A percentile compares a stretch with the other conserved stretches of the same genome.
phyloP scores from a whole-genome alignment of 164 flowering plant species.

The Berberis vulgaris region DNA sequence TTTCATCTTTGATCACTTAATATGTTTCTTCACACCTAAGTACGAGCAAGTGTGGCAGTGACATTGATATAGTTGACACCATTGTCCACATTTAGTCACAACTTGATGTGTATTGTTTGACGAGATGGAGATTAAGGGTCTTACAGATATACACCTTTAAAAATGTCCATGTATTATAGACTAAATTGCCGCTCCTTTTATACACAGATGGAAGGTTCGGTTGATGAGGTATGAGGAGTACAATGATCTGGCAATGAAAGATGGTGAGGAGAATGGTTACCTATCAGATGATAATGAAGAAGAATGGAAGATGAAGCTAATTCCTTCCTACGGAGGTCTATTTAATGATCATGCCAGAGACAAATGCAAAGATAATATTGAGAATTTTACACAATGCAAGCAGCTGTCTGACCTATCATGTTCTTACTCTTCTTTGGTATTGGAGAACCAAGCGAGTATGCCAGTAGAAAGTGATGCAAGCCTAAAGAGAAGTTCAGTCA shows the following conservation, averaged over 20 bases:
- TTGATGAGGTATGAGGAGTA: constrained; percentile 98
- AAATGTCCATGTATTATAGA: too few relatives aligned
- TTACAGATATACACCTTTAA: too few relatives aligned
- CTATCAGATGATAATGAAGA: too few relatives aligned
- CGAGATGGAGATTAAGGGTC: too few relatives aligned
- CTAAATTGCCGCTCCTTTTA: not conserved
- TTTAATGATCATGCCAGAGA: constrained; percentile 9
- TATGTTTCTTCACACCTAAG: too few relatives aligned
- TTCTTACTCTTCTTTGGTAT: constrained; percentile 28
- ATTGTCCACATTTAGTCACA: too few relatives aligned
- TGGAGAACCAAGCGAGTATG: constrained; percentile 19
- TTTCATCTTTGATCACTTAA: too few relatives aligned
- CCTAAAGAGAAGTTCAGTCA: constrained; percentile 53
- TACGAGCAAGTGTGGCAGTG: too few relatives aligned
- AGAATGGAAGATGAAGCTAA: too few relatives aligned
- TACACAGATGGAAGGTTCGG: constrained; percentile 77
- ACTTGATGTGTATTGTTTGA: too few relatives aligned
- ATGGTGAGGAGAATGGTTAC: too few relatives aligned
- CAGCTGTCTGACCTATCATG: constrained; percentile 17
- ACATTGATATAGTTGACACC: too few relatives aligned
- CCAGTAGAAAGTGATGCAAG: constrained; percentile 19
- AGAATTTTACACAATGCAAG: constrained; percentile 26
- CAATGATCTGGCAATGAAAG: constrained; percentile 37
- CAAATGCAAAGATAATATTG: constrained; percentile 36
- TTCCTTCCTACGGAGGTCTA: not conserved